These are phyloP conservation scores for Haberlea rhodopensis DNA, from an alignment of 257 asterid species.

Conservation along the genomic window DNA sequence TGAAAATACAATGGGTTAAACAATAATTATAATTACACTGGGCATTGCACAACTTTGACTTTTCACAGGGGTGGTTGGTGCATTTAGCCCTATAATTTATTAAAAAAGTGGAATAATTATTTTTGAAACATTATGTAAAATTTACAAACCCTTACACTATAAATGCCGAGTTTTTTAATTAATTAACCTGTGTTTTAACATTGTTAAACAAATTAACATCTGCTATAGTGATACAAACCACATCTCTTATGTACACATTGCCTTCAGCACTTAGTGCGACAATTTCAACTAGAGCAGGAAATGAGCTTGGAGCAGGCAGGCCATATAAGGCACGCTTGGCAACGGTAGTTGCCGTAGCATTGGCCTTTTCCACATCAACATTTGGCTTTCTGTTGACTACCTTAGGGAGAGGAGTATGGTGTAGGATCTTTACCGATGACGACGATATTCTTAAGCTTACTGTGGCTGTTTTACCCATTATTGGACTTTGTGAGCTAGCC, in stretches of 20 bases:
- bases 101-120: no score
- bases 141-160: no score
- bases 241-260: conserved; percentile 89
- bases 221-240: conserved; percentile 95
- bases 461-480: conserved; percentile 60
- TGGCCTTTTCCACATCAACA: conserved; percentile 59
- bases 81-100: no score
- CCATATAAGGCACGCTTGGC: conserved; percentile 72
- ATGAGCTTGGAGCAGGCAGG: conserved; percentile 88
- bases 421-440: conserved; percentile 65
- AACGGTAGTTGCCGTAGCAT: conserved; percentile 53
- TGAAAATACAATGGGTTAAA: no score
- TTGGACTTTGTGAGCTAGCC: conserved; percentile 91
- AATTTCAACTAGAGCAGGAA: conserved; percentile 83
- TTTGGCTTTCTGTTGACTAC: conserved; percentile 71
- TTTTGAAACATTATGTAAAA: no score
- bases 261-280: conserved; percentile 90
- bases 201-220: no score
- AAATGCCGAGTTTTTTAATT: no score
- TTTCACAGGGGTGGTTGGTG: no score
- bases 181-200: no score
- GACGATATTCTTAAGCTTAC: conserved; percentile 64
- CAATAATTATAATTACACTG: no score
- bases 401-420: conserved; percentile 73
- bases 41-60: no score